A percentile compares a stretch with the other conserved stretches of the same genome.
Conservation (phyloP, 2,329 filamentous ascomycete species). For the Verticillium dahliae region DNA sequence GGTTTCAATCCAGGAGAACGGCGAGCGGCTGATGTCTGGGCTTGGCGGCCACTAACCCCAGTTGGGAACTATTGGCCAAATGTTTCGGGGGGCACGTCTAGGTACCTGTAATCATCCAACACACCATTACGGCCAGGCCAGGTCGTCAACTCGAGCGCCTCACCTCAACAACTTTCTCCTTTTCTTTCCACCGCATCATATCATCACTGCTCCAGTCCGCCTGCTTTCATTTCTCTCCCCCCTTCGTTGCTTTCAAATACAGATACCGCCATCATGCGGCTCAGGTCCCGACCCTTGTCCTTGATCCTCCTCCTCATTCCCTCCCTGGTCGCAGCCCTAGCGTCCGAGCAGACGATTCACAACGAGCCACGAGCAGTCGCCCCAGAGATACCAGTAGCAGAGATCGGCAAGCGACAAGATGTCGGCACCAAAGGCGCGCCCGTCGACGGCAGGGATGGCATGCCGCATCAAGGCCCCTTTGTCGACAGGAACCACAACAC, state of each 20-base stretch:
- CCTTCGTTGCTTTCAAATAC: background rate
- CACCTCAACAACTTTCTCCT: background rate
- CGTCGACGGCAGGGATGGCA: slow-evolving; percentile 88
- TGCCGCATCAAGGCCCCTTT: slow-evolving; percentile 82
- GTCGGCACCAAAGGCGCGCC: slow-evolving; percentile 67
- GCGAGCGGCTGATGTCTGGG: too few relatives aligned
- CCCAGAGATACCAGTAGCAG: slow-evolving; percentile 17
- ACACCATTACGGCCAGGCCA: background rate
- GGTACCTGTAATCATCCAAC: background rate
- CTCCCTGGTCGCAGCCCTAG: slow-evolving; percentile 40
- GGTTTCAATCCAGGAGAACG: too few relatives aligned
- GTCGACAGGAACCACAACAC: slow-evolving; percentile 38
- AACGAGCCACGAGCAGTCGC: slow-evolving; percentile 11
- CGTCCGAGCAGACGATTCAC: slow-evolving; percentile 19
- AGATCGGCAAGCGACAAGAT: slow-evolving; percentile 24
- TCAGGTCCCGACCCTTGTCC: slow-evolving; percentile 45
- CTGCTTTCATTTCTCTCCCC: background rate
- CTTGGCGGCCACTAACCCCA: too few relatives aligned
- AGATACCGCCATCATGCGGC: slow-evolving; percentile 45
- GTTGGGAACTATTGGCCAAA: too few relatives aligned
- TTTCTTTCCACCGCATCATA: background rate
- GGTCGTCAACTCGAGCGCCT: background rate
- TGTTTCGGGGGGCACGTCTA: too few relatives aligned
- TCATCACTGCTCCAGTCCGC: background rate
- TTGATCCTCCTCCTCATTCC: slow-evolving; percentile 56